Conservation (phyloP, 2,329 filamentous ascomycete genomes). For the Cercospora brassicicola region DNA sequence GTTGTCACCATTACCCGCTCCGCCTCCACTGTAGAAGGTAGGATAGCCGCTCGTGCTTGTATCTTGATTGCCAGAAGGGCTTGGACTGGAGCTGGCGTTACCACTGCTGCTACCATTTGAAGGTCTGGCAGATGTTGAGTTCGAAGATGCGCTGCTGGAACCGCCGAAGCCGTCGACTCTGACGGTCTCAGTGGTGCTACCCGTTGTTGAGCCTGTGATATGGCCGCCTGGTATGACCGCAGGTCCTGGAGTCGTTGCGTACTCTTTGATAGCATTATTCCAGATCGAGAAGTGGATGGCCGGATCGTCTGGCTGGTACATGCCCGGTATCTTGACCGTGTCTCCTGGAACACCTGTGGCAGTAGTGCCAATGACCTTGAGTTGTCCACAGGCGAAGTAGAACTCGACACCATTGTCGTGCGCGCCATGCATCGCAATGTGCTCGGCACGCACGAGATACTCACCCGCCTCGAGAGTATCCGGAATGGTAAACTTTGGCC, state of each 20-base stretch:
- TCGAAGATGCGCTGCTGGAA: not conserved
- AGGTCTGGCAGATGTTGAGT: not conserved
- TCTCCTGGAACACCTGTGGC: conserved; percentile 17
- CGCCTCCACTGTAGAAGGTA: not conserved
- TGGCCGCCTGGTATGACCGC: not conserved
- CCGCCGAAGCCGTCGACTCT: not conserved
- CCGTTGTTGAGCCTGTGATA: not conserved
- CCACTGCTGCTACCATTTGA: not conserved
- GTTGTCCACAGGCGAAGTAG: conserved; percentile 25
- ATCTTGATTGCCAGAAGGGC: not conserved
- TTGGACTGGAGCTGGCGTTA: not conserved
- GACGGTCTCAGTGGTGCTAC: not conserved
- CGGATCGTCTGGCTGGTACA: conserved; percentile 26
- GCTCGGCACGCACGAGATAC: conserved; percentile 25
- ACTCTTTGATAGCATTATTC: conserved; percentile 15
- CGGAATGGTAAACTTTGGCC: conserved; percentile 24
- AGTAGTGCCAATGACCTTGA: conserved; percentile 24
- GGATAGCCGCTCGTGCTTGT: not conserved
- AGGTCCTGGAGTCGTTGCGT: not conserved
- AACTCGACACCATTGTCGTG: conserved; percentile 24
- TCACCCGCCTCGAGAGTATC: conserved; percentile 19
- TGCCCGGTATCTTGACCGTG: conserved; percentile 25
- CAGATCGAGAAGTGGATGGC: conserved; percentile 28
- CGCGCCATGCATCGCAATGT: conserved; percentile 25
- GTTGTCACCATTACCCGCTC: not conserved